Evolutionary conservation across 2,329 filamentous ascomycete species (phyloP).

Genomic region (Eurotiales sp.): DNA sequence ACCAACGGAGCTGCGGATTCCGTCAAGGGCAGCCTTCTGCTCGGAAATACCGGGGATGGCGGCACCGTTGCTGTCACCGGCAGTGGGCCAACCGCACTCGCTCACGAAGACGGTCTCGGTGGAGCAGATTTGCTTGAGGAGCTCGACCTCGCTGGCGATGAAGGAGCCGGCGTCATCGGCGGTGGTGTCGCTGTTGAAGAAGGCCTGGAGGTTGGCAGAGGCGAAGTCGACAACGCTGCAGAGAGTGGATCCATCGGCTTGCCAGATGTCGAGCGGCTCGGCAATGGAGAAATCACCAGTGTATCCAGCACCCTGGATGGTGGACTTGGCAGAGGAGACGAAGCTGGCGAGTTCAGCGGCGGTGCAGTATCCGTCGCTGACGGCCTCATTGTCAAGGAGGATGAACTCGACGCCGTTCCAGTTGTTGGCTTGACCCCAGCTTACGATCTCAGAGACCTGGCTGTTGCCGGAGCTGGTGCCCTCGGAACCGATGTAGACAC

Average conservation of each 20-base stretch:
- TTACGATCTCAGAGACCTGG: slow-evolving; percentile 70
- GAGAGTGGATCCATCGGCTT: slow-evolving; percentile 56
- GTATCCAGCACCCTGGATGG: slow-evolving; percentile 66
- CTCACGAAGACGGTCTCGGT: slow-evolving; percentile 59
- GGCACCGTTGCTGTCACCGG: slow-evolving; percentile 65
- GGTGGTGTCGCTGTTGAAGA: slow-evolving; percentile 73
- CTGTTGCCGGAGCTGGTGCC: slow-evolving; percentile 60
- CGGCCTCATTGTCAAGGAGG: slow-evolving; percentile 85
- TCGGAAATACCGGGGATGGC: slow-evolving; percentile 64
- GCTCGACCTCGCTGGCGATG: slow-evolving; percentile 66
- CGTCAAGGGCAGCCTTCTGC: slow-evolving; percentile 69
- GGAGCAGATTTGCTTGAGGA: slow-evolving; percentile 67
- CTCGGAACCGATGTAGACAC: slow-evolving; percentile 73
- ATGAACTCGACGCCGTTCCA: slow-evolving; percentile 76
- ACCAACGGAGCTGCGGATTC: slow-evolving; percentile 65
- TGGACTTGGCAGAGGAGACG: slow-evolving; percentile 62
- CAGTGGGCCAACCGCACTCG: slow-evolving; percentile 85
- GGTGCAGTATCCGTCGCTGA: slow-evolving; percentile 69
- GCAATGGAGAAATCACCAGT: slow-evolving; percentile 74
- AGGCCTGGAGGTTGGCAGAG: slow-evolving; percentile 86
- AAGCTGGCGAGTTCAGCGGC: slow-evolving; percentile 64
- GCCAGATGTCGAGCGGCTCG: slow-evolving; percentile 77
- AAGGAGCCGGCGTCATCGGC: slow-evolving; percentile 70
- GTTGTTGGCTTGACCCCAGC: slow-evolving; percentile 55
- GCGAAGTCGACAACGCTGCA: slow-evolving; percentile 74